These are phyloP conservation scores for Claviceps spartinae DNA, from an alignment of 2,329 filamentous ascomycete species.

Conservation along the genomic window DNA sequence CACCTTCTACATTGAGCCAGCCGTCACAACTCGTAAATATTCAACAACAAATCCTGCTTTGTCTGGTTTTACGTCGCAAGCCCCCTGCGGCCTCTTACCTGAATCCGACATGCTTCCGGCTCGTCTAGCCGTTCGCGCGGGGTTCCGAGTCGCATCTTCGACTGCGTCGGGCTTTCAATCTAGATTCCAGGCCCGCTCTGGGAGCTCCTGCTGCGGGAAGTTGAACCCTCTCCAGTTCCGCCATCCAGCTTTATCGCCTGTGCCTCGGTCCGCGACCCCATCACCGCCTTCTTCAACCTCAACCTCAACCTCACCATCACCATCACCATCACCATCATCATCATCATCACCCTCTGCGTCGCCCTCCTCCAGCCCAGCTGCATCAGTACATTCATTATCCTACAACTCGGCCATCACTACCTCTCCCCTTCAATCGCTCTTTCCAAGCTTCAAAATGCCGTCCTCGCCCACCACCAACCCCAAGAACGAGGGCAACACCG, in stretches of 20 bases:
- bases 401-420: background rate
- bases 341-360: background rate
- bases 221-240: background rate
- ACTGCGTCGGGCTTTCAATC: background rate
- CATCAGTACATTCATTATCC: background rate
- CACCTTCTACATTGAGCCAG: background rate
- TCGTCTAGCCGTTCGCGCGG: conserved; percentile 1
- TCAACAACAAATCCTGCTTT: background rate
- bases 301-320: background rate
- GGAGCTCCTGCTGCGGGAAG: conserved; percentile 3
- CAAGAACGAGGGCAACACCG: background rate
- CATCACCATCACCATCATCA: background rate
- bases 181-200: background rate
- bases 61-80: background rate
- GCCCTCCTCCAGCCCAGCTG: too few species aligned
- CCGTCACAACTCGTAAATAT: background rate
- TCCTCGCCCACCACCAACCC: background rate
- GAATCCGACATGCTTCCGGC: conserved; percentile 1
- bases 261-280: background rate
- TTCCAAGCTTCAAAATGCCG: conserved; percentile 2
- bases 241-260: background rate
- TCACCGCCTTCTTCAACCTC: background rate
- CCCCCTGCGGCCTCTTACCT: background rate
- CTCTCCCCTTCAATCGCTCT: background rate
- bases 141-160: background rate